Evolutionary conservation across 352 stramenopile species (phyloP).

Genomic region (Pythium sp.): DNA sequence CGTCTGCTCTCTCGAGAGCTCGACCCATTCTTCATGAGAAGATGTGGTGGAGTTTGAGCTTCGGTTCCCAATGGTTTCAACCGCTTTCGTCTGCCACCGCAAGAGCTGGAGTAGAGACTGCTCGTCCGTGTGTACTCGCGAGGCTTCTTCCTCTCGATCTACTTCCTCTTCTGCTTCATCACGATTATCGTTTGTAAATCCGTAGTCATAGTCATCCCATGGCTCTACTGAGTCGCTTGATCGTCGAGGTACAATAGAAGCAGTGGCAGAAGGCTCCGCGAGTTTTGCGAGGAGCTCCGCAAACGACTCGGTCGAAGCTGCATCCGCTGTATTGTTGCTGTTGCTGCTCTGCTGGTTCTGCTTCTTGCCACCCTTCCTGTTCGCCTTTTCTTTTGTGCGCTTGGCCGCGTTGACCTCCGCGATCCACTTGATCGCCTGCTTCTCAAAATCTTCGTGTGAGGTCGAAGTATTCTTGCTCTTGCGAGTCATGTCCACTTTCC

Average conservation of each 20-base stretch:
- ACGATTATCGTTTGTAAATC: background rate
- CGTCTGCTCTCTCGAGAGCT: constrained; percentile 1
- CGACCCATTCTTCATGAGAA: background rate
- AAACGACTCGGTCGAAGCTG: background rate
- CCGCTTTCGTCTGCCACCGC: background rate
- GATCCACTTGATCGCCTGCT: constrained; percentile 1
- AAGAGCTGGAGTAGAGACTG: background rate
- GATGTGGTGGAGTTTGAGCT: background rate
- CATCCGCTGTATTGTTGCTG: background rate
- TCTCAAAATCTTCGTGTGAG: background rate
- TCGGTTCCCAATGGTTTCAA: background rate
- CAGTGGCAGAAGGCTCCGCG: background rate
- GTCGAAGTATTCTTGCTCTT: background rate
- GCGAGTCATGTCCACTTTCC: background rate
- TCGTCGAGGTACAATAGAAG: background rate
- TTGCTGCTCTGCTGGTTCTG: background rate
- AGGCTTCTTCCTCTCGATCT: background rate
- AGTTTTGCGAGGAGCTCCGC: background rate
- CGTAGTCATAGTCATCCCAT: background rate
- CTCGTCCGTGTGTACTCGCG: background rate
- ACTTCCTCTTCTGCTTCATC: background rate
- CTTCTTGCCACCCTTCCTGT: background rate
- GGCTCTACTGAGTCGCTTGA: background rate
- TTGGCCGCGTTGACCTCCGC: background rate
- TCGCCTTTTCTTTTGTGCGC: background rate